Evolutionary conservation across 176 grass and related monocot species (phyloP).

Genomic region (sorghum (Sorghum bicolor)): Sorghum_bicolor_NCBIv3 NC_012872.2:60996501-60997000

Average conservation of each 20-base stretch:
- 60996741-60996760: conserved; percentile 15
- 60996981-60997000: background rate
- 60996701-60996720: conserved; percentile 14
- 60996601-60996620: background rate
- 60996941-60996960: background rate
- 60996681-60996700: conserved; percentile 26
- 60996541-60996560: conserved; percentile 24
- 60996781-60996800: background rate
- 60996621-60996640: conserved; percentile 11
- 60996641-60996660: conserved; percentile 22
- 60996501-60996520: conserved; percentile 24
- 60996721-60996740: conserved; percentile 11
- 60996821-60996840: background rate
- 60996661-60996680: conserved; percentile 13
- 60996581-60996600: conserved; percentile 28
- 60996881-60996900: background rate
- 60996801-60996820: background rate
- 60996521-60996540: conserved; percentile 31
- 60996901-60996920: background rate
- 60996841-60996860: background rate
- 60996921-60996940: background rate
- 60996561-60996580: conserved; percentile 29
- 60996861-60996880: background rate
- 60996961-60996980: background rate
- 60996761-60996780: background rate